Evolutionary conservation across 1,284 basidiomycete genomes (phyloP), one percentile per base, ranked within the genome.

Genomic region (Cronartium ribicola): DNA sequence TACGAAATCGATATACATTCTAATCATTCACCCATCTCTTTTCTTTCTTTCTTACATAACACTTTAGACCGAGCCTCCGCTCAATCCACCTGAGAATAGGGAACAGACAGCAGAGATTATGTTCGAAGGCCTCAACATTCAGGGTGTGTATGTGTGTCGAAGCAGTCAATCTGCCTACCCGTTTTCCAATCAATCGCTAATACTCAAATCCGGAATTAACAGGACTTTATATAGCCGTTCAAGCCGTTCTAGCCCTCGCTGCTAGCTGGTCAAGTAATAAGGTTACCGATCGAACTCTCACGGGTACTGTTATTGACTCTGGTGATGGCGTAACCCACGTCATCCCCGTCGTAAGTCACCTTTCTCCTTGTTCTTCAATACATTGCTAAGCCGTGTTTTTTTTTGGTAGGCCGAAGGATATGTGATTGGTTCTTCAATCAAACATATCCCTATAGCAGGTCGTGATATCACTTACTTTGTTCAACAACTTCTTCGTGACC

Each of bases 31-130:
- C 17, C n/a, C 20, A 5, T 20, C 44, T 43, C n/a, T 22, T 17
- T n/a, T 71, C 46, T 7, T 55, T 40, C 6, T 51, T 10, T 40
- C 29, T 61, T 14, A 20, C 20, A 0, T 44, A 41, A 5, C 41
- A 40, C 55, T 40, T 63, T 77, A 96, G 94, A 99, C 96, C 39
- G 96, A 98, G 81, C 96, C 96, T 10, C 96, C 96, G 60, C 88
- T 98, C 76, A 98, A 99, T 81, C 88, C 95, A 1, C 96, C 96
- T 4, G 96, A 99, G 85, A 99, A 99, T 84, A 87, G 96, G 78
- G 96, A 99, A 83, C 94, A 96, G 82, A 98, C 95, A 0, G 96
- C 96, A 13, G 96, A 99, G 82, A 98, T 98, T 85, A 98, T 99
- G 88, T 98, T 98, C 83, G 96, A 97, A 83, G 95, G 92, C 0